Conservation (phyloP, 768 basidiomycete genomes). For the Mycena rosella region DNA sequence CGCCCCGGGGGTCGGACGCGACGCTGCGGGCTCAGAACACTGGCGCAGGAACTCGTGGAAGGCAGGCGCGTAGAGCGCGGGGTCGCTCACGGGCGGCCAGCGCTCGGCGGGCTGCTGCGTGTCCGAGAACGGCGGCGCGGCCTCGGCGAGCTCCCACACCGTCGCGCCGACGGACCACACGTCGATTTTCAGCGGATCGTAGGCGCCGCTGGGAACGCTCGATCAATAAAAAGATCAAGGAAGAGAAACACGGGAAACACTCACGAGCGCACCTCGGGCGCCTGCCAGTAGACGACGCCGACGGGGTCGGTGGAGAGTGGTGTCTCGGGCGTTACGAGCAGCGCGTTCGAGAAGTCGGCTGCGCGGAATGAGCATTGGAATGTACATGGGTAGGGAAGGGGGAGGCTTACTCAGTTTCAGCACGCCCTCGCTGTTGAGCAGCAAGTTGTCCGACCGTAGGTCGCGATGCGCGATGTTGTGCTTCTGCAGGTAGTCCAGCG, state of each 20-base stretch:
- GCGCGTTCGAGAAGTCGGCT: conserved; percentile 88
- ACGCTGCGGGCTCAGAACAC: conserved; percentile 72
- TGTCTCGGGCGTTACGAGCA: conserved; percentile 65
- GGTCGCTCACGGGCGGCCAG: conserved; percentile 73
- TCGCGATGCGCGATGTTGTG: conserved; percentile 85
- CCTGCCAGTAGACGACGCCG: conserved; percentile 89
- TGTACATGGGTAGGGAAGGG: neutral
- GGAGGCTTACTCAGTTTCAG: conserved; percentile 80
- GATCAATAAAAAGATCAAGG: conserved; percentile 18
- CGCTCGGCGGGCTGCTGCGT: conserved; percentile 68
- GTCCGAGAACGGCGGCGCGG: conserved; percentile 78
- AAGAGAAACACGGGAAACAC: conserved; percentile 39
- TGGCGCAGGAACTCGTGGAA: conserved; percentile 80
- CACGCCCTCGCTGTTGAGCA: conserved; percentile 76
- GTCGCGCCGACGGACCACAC: conserved; percentile 89
- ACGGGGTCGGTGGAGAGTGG: conserved; percentile 69
- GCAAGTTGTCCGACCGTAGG: conserved; percentile 85
- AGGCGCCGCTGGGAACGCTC: conserved; percentile 63
- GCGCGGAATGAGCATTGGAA: neutral
- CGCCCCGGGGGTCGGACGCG: conserved; percentile 68
- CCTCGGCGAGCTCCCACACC: conserved; percentile 85
- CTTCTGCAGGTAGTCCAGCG: conserved; percentile 73
- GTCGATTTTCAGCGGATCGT: conserved; percentile 82
- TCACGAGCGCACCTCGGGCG: conserved; percentile 82
- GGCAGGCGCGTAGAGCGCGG: conserved; percentile 71